A percentile compares a stretch with the other conserved stretches of the same genome.
These are phyloP conservation scores for Raffaelea ambrosiae DNA, from an alignment of 2,329 filamentous ascomycete genomes.

Conservation along the genomic window DNA sequence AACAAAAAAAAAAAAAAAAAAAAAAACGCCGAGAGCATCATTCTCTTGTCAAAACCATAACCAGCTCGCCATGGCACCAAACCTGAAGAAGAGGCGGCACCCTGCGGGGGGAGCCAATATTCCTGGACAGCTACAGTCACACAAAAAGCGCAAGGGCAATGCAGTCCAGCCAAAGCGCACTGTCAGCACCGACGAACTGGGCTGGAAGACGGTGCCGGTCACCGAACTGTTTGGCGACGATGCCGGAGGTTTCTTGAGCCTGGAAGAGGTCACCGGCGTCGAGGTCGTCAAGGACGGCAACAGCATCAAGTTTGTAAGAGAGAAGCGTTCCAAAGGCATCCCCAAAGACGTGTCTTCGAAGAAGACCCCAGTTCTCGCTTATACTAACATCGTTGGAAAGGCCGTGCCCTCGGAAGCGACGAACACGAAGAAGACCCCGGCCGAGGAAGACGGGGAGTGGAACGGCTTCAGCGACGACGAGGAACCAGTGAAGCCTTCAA, in stretches of 20 bases:
- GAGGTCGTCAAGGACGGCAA: constrained; percentile 65
- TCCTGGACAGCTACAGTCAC: too few relatives aligned
- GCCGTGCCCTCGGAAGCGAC: neutral
- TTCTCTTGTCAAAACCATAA: too few relatives aligned
- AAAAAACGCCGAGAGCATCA: constrained; percentile 18
- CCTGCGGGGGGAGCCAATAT: too few relatives aligned
- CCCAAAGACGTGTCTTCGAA: constrained; percentile 5
- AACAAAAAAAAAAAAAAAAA: neutral
- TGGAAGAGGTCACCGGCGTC: constrained; percentile 88
- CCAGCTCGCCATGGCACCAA: too few relatives aligned
- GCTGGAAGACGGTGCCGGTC: constrained; percentile 53
- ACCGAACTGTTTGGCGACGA: constrained; percentile 77
- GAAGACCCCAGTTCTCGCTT: neutral
- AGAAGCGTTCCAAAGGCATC: too few relatives aligned
- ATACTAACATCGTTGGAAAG: too few relatives aligned
- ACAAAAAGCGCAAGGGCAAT: too few relatives aligned
- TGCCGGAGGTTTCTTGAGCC: constrained; percentile 84
- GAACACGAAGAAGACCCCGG: constrained; percentile 3
- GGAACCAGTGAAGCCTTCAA: neutral
- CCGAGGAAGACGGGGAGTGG: constrained; percentile 22
- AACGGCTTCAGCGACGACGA: constrained; percentile 22
- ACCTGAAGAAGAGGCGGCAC: too few relatives aligned
- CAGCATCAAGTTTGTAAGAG: constrained; percentile 48
- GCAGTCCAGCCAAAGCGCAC: too few relatives aligned
- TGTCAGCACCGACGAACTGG: constrained; percentile 41